Conservation (phyloP, 257 asterid genomes). For the Cruciata laevipes region DNA sequence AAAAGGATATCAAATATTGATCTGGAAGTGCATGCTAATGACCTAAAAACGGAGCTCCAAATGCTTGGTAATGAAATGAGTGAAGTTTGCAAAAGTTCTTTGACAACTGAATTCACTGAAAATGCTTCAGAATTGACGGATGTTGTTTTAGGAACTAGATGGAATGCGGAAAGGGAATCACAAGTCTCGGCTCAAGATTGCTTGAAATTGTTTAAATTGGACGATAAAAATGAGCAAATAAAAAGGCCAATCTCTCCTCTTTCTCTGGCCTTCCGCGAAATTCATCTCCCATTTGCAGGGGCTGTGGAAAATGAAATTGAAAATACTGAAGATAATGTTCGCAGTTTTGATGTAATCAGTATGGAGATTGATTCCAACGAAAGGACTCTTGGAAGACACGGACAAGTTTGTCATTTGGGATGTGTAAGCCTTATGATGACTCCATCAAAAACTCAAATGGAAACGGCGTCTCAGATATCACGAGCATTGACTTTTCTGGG, state of each 20-base stretch:
- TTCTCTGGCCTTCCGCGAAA: slow-evolving; percentile 28
- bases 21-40: slow-evolving; percentile 15
- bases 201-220: slow-evolving; percentile 74
- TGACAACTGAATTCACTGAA: slow-evolving; percentile 19
- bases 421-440: slow-evolving; percentile 18
- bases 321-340: slow-evolving; percentile 17
- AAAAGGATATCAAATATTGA: slow-evolving; percentile 40
- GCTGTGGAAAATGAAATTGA: slow-evolving; percentile 30
- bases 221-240: slow-evolving; percentile 46
- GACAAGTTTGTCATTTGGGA: slow-evolving; percentile 15
- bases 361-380: slow-evolving; percentile 32
- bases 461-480: slow-evolving; percentile 7
- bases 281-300: slow-evolving; percentile 34
- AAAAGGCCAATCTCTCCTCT: slow-evolving; percentile 72
- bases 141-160: slow-evolving; percentile 14
- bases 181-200: slow-evolving; percentile 31
- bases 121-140: slow-evolving; percentile 20
- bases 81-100: slow-evolving; percentile 24
- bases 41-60: slow-evolving; percentile 18
- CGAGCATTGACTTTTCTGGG: slow-evolving; percentile 15
- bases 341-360: slow-evolving; percentile 27
- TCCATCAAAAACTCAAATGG: slow-evolving; percentile 16
- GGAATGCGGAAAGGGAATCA: slow-evolving; percentile 18
- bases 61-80: slow-evolving; percentile 22
- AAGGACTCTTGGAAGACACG: slow-evolving; percentile 17